Base-by-base conservation (phyloP, 805 yeast species). In the Lachancea fermentati region DNA sequence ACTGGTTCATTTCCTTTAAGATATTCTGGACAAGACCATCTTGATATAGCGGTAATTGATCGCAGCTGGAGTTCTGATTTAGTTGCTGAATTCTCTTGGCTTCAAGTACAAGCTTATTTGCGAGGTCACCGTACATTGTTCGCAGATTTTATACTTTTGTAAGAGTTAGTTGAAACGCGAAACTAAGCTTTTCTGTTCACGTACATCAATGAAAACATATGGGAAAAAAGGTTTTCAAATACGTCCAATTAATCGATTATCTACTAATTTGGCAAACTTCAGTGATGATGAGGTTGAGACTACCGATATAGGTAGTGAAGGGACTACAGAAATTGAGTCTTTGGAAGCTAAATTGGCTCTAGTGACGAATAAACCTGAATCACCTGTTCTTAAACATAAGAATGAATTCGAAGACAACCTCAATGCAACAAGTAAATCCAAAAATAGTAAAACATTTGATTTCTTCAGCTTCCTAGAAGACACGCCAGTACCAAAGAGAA, bases 51-150 rank as follows among this genome's bases (percentile, higher is more conserved):
- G 97, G 89, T 1, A 59, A 37, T 32, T 52, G 51, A 13, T 48
- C 40, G 12, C 47, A 39, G 7, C 49, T 40, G 13, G 41, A 39
- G 30, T 46, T 44, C 40, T 43, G 41, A 34, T 79, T 81, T 24
- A 91, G 63, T 16, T 76, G 72, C 44, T 73, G 73, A 0, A 95
- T 67, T 48, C 97, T 69, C 46, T 88, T 83, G 12, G 97, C 93
- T 43, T 93, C 97, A 26, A 78, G 68, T 2, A 85, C 72, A n/a
- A 91, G 74, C 59, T 91, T 91, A 45, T 78, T 76, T 2, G 91
- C 96, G 4, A 76, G 53, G 52, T 89, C 97, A 19, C 97, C 97
- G 53, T 86, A 86, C 98, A 91, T 91, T 19, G 26, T 11, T 31
- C 16, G 15, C 34, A 6, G 9, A 8, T 31, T 31, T n/a, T 31